Percentiles rank a stretch among this genome's conserved stretches.
Evolutionary conservation across 805 yeast genomes (phyloP).

Genomic region (Metschnikowia peoriensis): DNA sequence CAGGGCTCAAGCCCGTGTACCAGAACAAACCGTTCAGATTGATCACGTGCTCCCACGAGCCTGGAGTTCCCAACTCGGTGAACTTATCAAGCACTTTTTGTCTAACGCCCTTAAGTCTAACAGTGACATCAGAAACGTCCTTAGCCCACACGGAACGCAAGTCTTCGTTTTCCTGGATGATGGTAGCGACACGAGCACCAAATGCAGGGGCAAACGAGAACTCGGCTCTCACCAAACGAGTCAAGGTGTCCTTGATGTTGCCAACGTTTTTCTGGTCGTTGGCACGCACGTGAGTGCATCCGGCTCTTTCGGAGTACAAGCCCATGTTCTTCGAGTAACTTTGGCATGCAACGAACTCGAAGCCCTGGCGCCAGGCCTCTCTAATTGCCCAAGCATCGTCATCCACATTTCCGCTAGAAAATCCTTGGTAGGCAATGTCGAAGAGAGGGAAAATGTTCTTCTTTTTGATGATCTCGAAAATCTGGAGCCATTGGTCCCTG

Average conservation of each 20-base stretch:
- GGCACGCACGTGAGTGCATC: constrained; percentile 32
- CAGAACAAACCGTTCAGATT: constrained; percentile 44
- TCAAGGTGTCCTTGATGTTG: constrained; percentile 26
- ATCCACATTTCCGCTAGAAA: constrained; percentile 29
- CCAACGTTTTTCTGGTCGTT: constrained; percentile 8
- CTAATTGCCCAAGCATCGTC: constrained; percentile 41
- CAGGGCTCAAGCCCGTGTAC: constrained; percentile 39
- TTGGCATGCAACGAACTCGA: constrained; percentile 30
- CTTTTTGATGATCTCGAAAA: constrained; percentile 25
- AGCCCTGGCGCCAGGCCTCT: constrained; percentile 26
- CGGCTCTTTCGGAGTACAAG: constrained; percentile 40
- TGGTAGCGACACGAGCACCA: constrained; percentile 43
- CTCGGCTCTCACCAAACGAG: constrained; percentile 36
- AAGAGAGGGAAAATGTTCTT: constrained; percentile 30
- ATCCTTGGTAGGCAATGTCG: constrained; percentile 45
- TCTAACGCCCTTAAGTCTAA: constrained; percentile 34
- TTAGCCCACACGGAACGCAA: constrained; percentile 31
- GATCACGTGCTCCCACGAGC: constrained; percentile 39
- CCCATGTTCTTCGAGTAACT: constrained; percentile 44
- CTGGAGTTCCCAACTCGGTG: constrained; percentile 39
- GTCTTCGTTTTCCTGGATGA: constrained; percentile 28
- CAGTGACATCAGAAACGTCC: constrained; percentile 31
- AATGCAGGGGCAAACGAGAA: constrained; percentile 48
- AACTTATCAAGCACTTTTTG: constrained; percentile 27
- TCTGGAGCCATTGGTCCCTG: constrained; percentile 35